Conservation (phyloP, 73 alveolate species). For the Paramecium primaurelia region DNA sequence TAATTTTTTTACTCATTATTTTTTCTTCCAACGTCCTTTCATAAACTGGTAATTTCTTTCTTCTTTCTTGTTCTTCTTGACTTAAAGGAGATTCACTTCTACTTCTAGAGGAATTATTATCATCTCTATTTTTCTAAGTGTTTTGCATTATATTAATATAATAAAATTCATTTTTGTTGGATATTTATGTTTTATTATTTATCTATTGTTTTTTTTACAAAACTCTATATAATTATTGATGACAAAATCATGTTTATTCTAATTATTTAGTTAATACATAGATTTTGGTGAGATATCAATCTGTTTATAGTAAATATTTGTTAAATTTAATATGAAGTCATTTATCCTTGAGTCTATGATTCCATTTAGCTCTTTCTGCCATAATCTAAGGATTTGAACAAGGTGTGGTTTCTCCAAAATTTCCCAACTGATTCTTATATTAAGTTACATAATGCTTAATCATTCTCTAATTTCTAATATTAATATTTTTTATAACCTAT, state of each 20-base stretch:
- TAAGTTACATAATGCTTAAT: background rate
- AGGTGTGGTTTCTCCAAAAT: slow-evolving; percentile 32
- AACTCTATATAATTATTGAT: background rate
- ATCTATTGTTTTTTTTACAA: background rate
- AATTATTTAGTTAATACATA: no score
- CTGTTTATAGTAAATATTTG: background rate
- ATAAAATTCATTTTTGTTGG: background rate
- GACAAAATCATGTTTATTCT: background rate
- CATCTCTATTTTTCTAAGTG: background rate
- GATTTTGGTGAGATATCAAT: background rate
- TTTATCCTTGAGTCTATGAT: slow-evolving; percentile 6
- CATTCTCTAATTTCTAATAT: background rate
- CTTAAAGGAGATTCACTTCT: slow-evolving; percentile 17
- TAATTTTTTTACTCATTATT: slow-evolving; percentile 40
- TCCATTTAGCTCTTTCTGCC: slow-evolving; percentile 44
- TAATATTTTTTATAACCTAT: slow-evolving; percentile 3
- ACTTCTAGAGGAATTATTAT: background rate
- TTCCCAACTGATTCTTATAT: slow-evolving; percentile 9
- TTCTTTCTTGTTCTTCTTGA: background rate
- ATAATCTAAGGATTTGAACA: background rate
- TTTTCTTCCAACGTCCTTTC: slow-evolving; percentile 44
- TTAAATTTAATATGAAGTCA: background rate
- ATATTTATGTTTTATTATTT: background rate
- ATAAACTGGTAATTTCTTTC: background rate
- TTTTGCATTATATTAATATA: background rate